These are phyloP conservation scores for Phytophthora pini DNA, from an alignment of 352 stramenopile species.

Conservation along the genomic window DNA sequence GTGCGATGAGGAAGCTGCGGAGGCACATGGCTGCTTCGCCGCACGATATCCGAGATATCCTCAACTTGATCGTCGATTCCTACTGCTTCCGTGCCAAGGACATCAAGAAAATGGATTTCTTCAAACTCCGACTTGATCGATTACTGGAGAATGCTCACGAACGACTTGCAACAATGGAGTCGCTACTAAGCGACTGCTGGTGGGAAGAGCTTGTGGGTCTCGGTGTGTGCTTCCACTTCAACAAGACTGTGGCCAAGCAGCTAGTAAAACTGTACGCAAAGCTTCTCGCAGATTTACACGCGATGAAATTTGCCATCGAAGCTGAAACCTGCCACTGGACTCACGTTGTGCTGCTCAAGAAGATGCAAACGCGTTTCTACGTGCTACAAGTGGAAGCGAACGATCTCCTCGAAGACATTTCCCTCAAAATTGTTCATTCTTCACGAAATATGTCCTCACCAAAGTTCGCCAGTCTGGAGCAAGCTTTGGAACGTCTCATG, in stretches of 20 bases:
- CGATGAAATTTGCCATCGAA: conserved; percentile 81
- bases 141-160: conserved; percentile 48
- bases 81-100: conserved; percentile 83
- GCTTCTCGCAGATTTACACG: conserved; percentile 62
- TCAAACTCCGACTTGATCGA: conserved; percentile 65
- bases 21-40: conserved; percentile 55
- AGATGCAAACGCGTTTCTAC: conserved; percentile 74
- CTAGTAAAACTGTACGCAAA: conserved; percentile 68
- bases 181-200: conserved; percentile 66
- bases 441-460: conserved; percentile 50
- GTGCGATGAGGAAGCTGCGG: conserved; percentile 61
- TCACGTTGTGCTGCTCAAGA: conserved; percentile 65
- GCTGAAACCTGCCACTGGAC: conserved; percentile 67
- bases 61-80: conserved; percentile 83
- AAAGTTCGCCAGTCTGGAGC: conserved; percentile 61
- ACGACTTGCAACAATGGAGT: conserved; percentile 58
- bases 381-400: conserved; percentile 69
- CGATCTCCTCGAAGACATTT: conserved; percentile 76
- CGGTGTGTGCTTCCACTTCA: conserved; percentile 63
- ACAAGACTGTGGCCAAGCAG: conserved; percentile 75
- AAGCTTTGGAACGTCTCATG: conserved; percentile 58
- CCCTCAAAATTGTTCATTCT: conserved; percentile 38
- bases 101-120: conserved; percentile 84
- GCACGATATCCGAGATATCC: conserved; percentile 70
- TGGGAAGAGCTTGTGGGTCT: conserved; percentile 79